These are phyloP conservation scores for Lagenaria siceraria DNA, from an alignment of 306 rosid genomes.

Conservation along the genomic window DNA sequence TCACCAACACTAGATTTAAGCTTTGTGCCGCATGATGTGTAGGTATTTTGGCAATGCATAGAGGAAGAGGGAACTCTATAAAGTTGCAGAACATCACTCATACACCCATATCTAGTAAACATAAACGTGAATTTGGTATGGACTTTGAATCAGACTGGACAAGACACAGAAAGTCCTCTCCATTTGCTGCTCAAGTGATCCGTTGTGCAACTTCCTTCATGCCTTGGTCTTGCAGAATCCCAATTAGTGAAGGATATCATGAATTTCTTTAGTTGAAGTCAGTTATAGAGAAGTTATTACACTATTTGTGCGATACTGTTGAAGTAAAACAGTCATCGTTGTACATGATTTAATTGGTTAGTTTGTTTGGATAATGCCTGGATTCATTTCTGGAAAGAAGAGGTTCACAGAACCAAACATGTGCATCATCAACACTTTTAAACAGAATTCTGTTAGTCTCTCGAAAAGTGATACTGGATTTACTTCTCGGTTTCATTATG, in stretches of 20 bases:
- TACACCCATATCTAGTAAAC: constrained; percentile 14
- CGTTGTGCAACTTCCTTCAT: constrained; percentile 62
- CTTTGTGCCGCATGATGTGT: background rate
- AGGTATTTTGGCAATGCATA: constrained; percentile 6
- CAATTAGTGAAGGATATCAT: constrained; percentile 64
- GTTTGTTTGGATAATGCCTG: constrained; percentile 37
- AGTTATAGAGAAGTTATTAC: constrained; percentile 8
- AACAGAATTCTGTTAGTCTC: constrained; percentile 25
- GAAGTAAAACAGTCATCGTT: constrained; percentile 17
- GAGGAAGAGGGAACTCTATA: constrained; percentile 21
- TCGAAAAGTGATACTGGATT: constrained; percentile 26
- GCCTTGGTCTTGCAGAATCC: constrained; percentile 93
- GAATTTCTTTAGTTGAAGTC: constrained; percentile 40
- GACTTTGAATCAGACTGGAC: constrained; percentile 72
- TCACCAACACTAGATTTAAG: background rate
- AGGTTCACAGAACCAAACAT: constrained; percentile 35
- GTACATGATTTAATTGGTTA: constrained; percentile 18
- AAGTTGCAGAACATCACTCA: constrained; percentile 24
- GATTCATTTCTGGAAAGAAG: constrained; percentile 49
- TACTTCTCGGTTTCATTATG: constrained; percentile 23
- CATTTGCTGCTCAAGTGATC: constrained; percentile 62
- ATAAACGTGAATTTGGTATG: constrained; percentile 58
- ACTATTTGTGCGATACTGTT: constrained; percentile 17
- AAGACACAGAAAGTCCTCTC: constrained; percentile 51
- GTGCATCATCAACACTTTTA: constrained; percentile 38